Conservation (phyloP, 768 basidiomycete species). For the Ramaria rubella region DNA sequence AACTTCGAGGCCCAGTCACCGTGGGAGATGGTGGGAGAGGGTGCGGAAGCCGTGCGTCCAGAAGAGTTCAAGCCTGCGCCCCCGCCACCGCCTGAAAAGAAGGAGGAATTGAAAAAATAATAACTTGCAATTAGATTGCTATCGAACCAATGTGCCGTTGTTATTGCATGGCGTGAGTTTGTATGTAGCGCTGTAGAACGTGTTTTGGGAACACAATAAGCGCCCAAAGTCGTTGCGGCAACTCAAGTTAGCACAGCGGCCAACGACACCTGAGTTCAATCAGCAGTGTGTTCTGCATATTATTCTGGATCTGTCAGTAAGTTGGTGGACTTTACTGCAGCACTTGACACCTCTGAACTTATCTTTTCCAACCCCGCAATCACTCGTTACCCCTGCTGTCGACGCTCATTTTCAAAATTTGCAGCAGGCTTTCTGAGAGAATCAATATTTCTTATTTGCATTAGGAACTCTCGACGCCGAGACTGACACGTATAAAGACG, state of each 20-base stretch:
- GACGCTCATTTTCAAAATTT: not conserved
- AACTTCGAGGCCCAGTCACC: slow-evolving; percentile 92
- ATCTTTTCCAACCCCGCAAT: not conserved
- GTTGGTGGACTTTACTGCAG: not conserved
- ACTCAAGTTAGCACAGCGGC: not conserved
- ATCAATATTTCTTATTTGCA: not conserved
- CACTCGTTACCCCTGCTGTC: not conserved
- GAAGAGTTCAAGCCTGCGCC: slow-evolving; percentile 71
- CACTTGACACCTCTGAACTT: not conserved
- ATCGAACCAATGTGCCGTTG: not conserved
- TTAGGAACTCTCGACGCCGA: not conserved
- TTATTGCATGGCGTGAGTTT: not conserved
- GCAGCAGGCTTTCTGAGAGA: not conserved
- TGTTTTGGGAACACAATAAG: not conserved
- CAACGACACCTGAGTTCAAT: not conserved
- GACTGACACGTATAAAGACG: not conserved
- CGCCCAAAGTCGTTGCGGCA: not conserved
- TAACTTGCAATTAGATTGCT: not conserved
- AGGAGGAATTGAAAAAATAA: slow-evolving; percentile 26
- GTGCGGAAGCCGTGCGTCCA: slow-evolving; percentile 49
- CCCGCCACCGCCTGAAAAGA: slow-evolving; percentile 66
- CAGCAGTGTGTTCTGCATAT: not conserved
- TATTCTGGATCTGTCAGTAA: not conserved
- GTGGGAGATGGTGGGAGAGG: slow-evolving; percentile 90
- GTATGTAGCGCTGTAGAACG: not conserved